Base-by-base conservation (phyloP, 768 basidiomycete species). In the Pleurotus platypus region DNA sequence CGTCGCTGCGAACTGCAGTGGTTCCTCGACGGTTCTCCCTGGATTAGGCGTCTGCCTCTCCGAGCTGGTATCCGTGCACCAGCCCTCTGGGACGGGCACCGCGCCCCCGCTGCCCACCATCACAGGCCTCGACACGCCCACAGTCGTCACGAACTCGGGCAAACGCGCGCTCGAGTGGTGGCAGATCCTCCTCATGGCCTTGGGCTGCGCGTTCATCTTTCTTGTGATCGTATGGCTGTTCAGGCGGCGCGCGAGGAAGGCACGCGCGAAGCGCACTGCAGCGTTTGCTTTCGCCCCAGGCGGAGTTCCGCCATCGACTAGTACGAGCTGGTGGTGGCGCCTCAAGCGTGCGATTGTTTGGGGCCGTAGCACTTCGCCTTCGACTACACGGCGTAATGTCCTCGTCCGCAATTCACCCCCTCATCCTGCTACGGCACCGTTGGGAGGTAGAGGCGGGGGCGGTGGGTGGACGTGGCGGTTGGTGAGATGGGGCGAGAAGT, bases 101-200 rank as follows among this genome's bases (percentile, higher is more conserved):
- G 63, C 72, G 5, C 63, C 62, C 16, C 76, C 83, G 0, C 70
- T 85, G 15, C 84, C 86, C 22, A 69, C 78, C 13, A 69, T 86
- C 58, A 77, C 84, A 0, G 86, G 87, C 30, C 68, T 85, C 58
- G 66, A 77, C 43, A 70, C 77, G 16, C 86, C 87, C 0, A 78
- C 77, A 1, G 58, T 62, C 5, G 64, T 69, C 24, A 61, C 58
- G 55, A 53, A 39, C 6, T 16, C 51, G 1, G 18, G 51, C 22
- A 66, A 64, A 15, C 74, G 72, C 26, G 61, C 74, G 20, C 72
- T 91, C 7, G 71, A 75, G 57, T 92, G 90, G 90, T 92, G 90
- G 89, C 78, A 92, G 71, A 91, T 92, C 62, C 73, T 92, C 56
- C 79, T 92, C 57, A 92, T 92, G 87, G 76, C 85, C 0, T 79